phyloP scores from a whole-genome alignment of 139 green algal species.

The Chlorella sp. region DNA sequence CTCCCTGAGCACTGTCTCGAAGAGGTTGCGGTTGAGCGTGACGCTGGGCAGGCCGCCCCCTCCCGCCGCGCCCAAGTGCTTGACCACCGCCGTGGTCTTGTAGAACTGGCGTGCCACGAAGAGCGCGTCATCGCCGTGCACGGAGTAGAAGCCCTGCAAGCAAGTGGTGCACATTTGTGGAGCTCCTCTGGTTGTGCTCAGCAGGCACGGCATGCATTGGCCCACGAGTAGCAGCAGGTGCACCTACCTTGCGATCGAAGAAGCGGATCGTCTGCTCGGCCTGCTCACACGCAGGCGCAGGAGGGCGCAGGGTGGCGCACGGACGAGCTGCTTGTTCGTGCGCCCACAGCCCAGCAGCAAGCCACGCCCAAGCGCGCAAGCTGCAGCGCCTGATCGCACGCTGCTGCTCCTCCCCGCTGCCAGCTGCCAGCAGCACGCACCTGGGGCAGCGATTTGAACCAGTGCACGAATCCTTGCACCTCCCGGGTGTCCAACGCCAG shows the following conservation, averaged over 20 bases:
- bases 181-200: not conserved
- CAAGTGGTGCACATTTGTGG: not conserved
- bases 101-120: conserved; percentile 77
- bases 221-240: not conserved
- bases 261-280: conserved; percentile 48
- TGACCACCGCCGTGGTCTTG: conserved; percentile 55
- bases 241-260: conserved; percentile 62
- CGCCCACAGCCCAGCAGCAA: not conserved
- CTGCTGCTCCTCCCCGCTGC: too few species aligned
- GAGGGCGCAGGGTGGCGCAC: not conserved
- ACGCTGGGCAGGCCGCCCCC: conserved; percentile 38
- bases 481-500: conserved; percentile 35
- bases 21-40: conserved; percentile 63
- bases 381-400: too few species aligned
- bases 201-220: not conserved
- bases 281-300: conserved; percentile 23
- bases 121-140: conserved; percentile 73
- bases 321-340: not conserved
- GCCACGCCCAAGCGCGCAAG: too few species aligned
- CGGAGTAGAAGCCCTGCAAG: conserved; percentile 66
- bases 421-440: conserved; percentile 2
- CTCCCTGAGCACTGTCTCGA: conserved; percentile 68
- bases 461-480: conserved; percentile 35
- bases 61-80: conserved; percentile 5
- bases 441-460: conserved; percentile 37